Base-by-base conservation (phyloP, 495 filamentous ascomycete genomes). In the Emericellopsis terricola region DNA sequence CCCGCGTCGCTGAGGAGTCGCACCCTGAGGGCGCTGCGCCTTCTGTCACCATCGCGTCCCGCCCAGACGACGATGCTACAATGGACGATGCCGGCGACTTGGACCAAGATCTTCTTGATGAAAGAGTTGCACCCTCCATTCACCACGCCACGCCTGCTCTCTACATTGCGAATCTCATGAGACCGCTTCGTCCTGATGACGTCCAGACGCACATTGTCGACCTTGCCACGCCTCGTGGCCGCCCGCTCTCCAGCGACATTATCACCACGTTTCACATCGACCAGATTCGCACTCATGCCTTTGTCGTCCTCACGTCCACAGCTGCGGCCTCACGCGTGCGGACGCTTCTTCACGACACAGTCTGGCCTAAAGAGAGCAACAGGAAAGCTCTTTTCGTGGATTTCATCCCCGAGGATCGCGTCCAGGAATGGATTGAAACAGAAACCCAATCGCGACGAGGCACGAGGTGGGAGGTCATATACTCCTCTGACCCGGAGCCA, bases 91-190 rank as follows among this genome's bases (percentile, higher is more conserved):
- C 39, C 26, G 28, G 35, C 27, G 29, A 41, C 28, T 35, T 33
- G 7, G 15, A 24, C 23, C 28, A 46, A 39, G 34, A 41, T 16
- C 31, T 19, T 19, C 43, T 49, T 36, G 53, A 56, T 15, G 43
- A 44, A 36, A 43, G 59, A 15, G 64, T 78, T 19, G 59, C 61
- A 29, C 77, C 85, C 8, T 71, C 86, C 3, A 53, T 79, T 17
- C 89, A 96, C 56, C 70, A 78, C 8, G 83, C 83, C 2, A 97
- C 89, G 4, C 50, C 76, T 20, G 74, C 82, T 27, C 61, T 97
- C 31, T 97, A 94, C 57, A 91, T 97, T 46, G 76, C 78, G 44
- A 73, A 92, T 43, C 68, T 97, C 29, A 85, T 91, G 74, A 71
- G 89, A 28, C 89, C 89, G 11, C 62, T 97, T 7, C 78, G 78